Evolutionary conservation across 768 basidiomycete genomes (phyloP).

Genomic region (Brasilioporus rufonigricans): DNA sequence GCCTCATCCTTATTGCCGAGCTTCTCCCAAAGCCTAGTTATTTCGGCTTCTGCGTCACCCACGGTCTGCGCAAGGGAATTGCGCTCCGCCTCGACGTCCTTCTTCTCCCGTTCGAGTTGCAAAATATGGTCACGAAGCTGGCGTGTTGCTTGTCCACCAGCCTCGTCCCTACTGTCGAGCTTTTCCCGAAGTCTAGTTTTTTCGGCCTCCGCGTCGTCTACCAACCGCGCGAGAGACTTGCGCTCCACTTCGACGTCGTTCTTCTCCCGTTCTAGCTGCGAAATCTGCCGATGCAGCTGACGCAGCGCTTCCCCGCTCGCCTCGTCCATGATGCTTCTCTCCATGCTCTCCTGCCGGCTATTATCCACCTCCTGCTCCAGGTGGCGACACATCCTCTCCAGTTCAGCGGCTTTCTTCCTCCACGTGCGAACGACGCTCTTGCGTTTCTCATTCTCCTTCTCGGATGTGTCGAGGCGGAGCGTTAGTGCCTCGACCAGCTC

Average conservation of each 20-base stretch:
- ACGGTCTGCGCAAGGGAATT: too few relatives aligned
- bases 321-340: slow-evolving; percentile 80
- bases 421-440: slow-evolving; percentile 52
- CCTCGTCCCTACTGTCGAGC: slow-evolving; percentile 69
- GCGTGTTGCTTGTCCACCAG: slow-evolving; percentile 61
- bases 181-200: slow-evolving; percentile 58
- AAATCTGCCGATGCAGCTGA: slow-evolving; percentile 77
- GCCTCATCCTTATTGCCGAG: too few relatives aligned
- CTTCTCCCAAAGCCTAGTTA: too few relatives aligned
- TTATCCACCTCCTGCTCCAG: slow-evolving; percentile 88
- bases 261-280: slow-evolving; percentile 69
- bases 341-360: slow-evolving; percentile 77
- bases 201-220: slow-evolving; percentile 55
- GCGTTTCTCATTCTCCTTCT: slow-evolving; percentile 65
- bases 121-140: neutral
- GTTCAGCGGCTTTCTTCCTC: slow-evolving; percentile 75
- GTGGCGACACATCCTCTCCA: slow-evolving; percentile 63
- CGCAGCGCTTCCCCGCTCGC: slow-evolving; percentile 77
- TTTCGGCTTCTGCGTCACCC: too few relatives aligned
- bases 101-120: too few relatives aligned
- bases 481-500: slow-evolving; percentile 64
- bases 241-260: slow-evolving; percentile 47
- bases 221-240: slow-evolving; percentile 29
- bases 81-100: too few relatives aligned
- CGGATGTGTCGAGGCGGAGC: slow-evolving; percentile 49